A percentile compares a stretch with the other conserved stretches of the same genome.
phyloP scores from a whole-genome alignment of 2,329 filamentous ascomycete genomes.

The Cladophialophora carrionii region DNA sequence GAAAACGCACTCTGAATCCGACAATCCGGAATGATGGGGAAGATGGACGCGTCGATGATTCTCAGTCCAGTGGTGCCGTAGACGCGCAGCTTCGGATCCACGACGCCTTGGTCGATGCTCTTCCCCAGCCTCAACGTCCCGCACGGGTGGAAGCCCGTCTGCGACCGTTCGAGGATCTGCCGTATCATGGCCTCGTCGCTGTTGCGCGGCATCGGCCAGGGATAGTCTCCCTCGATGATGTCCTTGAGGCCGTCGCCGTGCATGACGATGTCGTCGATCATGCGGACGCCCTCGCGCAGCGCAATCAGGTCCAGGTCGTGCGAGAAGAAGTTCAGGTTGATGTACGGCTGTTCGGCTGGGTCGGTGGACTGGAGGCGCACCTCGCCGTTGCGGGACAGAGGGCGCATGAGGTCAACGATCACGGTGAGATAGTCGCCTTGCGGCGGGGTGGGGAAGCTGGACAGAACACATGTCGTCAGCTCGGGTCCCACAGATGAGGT shows the following conservation, averaged over 20 bases:
- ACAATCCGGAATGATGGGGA: constrained; percentile 44
- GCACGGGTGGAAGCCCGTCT: constrained; percentile 64
- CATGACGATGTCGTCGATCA: constrained; percentile 59
- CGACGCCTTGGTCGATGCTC: constrained; percentile 51
- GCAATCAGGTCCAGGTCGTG: constrained; percentile 60
- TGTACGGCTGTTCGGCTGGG: constrained; percentile 46
- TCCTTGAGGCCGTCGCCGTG: constrained; percentile 60
- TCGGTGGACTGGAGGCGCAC: constrained; percentile 50
- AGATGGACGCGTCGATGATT: constrained; percentile 43
- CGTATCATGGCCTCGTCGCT: constrained; percentile 61
- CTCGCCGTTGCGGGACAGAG: constrained; percentile 50
- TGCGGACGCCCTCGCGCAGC: constrained; percentile 62
- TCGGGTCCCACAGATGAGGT: too few relatives aligned
- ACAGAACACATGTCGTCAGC: neutral
- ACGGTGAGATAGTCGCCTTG: constrained; percentile 60
- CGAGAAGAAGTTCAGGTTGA: constrained; percentile 52
- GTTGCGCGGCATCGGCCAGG: constrained; percentile 62
- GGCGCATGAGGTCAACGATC: constrained; percentile 57
- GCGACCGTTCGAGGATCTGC: constrained; percentile 60
- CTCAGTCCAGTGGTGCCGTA: constrained; percentile 42
- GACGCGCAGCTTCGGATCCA: constrained; percentile 41
- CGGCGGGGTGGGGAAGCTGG: constrained; percentile 45
- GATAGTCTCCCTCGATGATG: constrained; percentile 53
- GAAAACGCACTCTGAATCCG: constrained; percentile 41
- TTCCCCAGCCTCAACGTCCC: constrained; percentile 60